A percentile compares a stretch with the other conserved stretches of the same genome.
These are phyloP conservation scores for Globisporangium megalacanthum DNA, from an alignment of 352 stramenopile species.

Conservation along the genomic window DNA sequence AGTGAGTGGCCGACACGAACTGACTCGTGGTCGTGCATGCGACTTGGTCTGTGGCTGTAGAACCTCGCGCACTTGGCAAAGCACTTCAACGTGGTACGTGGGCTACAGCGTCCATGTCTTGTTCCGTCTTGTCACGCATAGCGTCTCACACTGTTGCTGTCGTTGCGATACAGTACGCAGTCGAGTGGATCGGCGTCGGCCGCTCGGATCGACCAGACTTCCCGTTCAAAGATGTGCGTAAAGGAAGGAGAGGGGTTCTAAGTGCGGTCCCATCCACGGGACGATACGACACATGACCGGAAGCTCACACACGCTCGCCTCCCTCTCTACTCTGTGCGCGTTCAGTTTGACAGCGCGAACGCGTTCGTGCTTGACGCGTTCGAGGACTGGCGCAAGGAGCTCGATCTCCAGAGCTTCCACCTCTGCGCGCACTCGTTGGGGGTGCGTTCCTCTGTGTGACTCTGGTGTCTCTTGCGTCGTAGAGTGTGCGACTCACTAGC, in stretches of 20 bases:
- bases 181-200: constrained; percentile 80
- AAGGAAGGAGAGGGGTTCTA: too few species aligned
- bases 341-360: constrained; percentile 73
- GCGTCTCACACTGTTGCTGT: background rate
- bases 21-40: constrained; percentile 1
- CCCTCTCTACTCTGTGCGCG: background rate
- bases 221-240: constrained; percentile 51
- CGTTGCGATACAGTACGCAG: constrained; percentile 47
- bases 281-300: too few species aligned
- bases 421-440: constrained; percentile 82
- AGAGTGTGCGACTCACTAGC: too few species aligned
- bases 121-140: constrained; percentile 1
- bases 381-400: constrained; percentile 73
- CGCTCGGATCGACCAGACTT: constrained; percentile 78
- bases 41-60: constrained; percentile 14
- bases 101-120: background rate
- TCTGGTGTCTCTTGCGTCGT: too few species aligned
- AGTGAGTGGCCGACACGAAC: background rate
- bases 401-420: constrained; percentile 62
- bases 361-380: constrained; percentile 65
- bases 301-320: background rate
- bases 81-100: constrained; percentile 80
- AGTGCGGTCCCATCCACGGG: too few species aligned
- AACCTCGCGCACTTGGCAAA: constrained; percentile 69
- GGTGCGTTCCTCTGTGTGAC: constrained; percentile 21